Percentiles rank a stretch among this genome's conserved stretches.
Conservation (phyloP, 1,284 basidiomycete species). For the Austropuccinia psidii region DNA sequence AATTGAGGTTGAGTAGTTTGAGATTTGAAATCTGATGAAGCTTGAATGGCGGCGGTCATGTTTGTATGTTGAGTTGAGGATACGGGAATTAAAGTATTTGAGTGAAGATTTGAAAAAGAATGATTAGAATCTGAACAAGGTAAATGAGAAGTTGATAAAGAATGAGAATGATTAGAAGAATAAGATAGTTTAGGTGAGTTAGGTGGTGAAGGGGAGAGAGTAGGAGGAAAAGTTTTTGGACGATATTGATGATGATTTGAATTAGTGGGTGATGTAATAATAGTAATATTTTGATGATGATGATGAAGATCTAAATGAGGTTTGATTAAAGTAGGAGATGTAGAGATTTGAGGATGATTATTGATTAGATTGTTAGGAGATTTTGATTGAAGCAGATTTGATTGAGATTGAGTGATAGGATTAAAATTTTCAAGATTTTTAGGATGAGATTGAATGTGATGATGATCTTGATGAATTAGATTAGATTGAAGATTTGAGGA, state of each 20-base stretch:
- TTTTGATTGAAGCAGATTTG: too few relatives aligned
- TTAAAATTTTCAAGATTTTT: too few relatives aligned
- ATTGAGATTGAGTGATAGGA: too few relatives aligned
- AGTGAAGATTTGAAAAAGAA: not conserved
- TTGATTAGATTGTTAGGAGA: not conserved
- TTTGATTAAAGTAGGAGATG: not conserved
- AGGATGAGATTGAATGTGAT: too few relatives aligned
- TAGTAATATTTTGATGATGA: too few relatives aligned
- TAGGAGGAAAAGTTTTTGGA: not conserved
- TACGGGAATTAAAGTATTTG: not conserved
- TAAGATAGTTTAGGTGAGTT: not conserved
- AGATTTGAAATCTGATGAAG: not conserved
- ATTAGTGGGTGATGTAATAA: not conserved
- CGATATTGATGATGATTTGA: not conserved
- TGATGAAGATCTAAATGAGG: not conserved
- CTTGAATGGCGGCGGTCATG: not conserved
- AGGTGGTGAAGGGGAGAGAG: not conserved
- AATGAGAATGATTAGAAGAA: not conserved
- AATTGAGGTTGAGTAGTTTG: constrained; percentile 16
- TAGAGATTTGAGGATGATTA: not conserved
- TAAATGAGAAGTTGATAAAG: not conserved
- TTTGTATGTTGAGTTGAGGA: constrained; percentile 2
- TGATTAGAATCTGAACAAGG: not conserved
- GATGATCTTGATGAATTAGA: too few relatives aligned
- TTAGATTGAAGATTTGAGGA: too few relatives aligned